A percentile compares a stretch with the other conserved stretches of the same genome.
Conservation (phyloP, 305 asterid species). For the Ajuga reptans region DNA sequence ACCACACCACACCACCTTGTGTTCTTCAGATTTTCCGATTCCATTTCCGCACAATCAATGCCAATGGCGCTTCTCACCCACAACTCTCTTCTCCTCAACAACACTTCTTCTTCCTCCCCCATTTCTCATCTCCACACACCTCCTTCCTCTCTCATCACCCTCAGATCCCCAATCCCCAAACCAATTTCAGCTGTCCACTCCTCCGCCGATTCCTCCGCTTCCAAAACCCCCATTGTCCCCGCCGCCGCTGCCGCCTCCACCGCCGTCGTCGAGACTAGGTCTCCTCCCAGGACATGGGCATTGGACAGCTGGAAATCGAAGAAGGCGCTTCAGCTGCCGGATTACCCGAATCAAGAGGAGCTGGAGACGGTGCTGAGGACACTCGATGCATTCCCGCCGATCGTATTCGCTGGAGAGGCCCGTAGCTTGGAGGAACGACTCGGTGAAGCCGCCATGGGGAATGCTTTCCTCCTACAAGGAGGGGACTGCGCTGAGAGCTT, state of each 20-base stretch:
- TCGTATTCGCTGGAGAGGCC: constrained; percentile 77
- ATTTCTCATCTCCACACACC: not conserved
- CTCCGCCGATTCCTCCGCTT: constrained; percentile 37
- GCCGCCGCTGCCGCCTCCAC: not conserved
- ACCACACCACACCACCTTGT: no score
- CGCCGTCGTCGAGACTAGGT: constrained; percentile 23
- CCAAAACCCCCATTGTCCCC: constrained; percentile 33
- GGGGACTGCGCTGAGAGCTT: constrained; percentile 90
- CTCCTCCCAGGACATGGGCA: constrained; percentile 34
- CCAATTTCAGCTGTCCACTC: constrained; percentile 56
- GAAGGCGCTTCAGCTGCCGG: constrained; percentile 70
- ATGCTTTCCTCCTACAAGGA: constrained; percentile 66
- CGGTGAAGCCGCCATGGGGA: constrained; percentile 65
- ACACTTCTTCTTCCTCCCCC: constrained; percentile 4
- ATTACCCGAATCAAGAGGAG: constrained; percentile 48
- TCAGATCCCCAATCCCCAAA: constrained; percentile 32
- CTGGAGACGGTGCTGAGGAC: constrained; percentile 52
- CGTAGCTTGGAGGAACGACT: constrained; percentile 58
- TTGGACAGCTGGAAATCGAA: constrained; percentile 60
- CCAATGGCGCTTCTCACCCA: constrained; percentile 43
- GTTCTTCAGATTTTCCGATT: no score
- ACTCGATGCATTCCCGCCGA: constrained; percentile 57
- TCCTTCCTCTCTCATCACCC: constrained; percentile 22
- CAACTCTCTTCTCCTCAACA: constrained; percentile 40
- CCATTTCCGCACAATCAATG: not conserved